These are phyloP conservation scores for Raffaelea albimanens DNA, from an alignment of 2,329 filamentous ascomycete genomes.

Conservation along the genomic window DNA sequence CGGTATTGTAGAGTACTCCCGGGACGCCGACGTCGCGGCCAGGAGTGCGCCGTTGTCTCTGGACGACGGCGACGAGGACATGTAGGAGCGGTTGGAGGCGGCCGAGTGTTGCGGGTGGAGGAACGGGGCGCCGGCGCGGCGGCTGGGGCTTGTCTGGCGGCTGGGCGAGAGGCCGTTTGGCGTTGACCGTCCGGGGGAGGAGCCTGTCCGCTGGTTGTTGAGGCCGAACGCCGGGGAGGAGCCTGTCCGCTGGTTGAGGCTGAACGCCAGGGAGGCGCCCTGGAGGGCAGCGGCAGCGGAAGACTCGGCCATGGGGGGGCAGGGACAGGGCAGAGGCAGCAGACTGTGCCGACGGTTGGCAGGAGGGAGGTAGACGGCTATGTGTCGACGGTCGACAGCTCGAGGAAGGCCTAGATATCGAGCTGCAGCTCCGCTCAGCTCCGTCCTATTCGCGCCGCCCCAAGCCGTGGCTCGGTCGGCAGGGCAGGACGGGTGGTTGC, in stretches of 20 bases:
- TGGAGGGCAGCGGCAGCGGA: constrained; percentile 30
- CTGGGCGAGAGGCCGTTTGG: not conserved
- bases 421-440: no score
- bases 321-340: no score
- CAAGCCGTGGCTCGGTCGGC: no score
- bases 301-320: not conserved
- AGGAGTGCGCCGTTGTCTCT: not conserved
- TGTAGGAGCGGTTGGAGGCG: not conserved
- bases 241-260: constrained; percentile 10
- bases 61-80: not conserved
- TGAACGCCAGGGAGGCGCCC: constrained; percentile 47
- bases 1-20: not conserved
- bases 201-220: no score
- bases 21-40: constrained; percentile 1
- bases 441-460: no score
- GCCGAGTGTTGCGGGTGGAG: not conserved
- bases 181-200: no score
- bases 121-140: not conserved
- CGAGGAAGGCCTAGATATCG: no score
- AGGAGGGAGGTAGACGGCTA: no score
- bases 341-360: no score
- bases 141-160: not conserved
- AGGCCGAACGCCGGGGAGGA: no score
- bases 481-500: no score
- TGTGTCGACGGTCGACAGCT: no score